Base-by-base conservation (phyloP, 306 rosid genomes). In the Citrullus colocynthis region DNA sequence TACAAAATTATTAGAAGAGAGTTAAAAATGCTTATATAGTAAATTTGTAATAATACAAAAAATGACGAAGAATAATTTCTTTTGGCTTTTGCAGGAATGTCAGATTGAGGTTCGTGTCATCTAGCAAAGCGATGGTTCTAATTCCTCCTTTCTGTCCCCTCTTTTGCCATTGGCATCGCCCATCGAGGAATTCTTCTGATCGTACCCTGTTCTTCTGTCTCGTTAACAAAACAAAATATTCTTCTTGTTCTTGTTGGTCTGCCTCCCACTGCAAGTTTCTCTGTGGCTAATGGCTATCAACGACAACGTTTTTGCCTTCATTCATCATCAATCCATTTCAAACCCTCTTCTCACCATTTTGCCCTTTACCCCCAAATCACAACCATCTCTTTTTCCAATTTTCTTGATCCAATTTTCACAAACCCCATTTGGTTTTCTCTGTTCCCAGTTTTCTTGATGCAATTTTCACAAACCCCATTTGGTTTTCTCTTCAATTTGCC, bases 181-280 rank as follows among this genome's bases (percentile, higher is more conserved):
- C 69, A 63, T 67, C 74, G 58, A 71, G 21, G 10, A 51, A 24
- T 21, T 28, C 58, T 14, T 69, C 24, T 28, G 14, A 45, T 48
- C 76, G 58, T 71, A 71, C 76, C 6, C 76, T 71, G 20, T 49
- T 71, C 76, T 45, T 24, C 58, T 71, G 58, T 71, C 41, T 71
- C 76, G 6, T 24, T 71, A 70, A 44, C 57, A 44, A 45, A 45
- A 62, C 69, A 39, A 66, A 37, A 55, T 18, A 55, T 55, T 55
- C 59, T 55, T 45, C 16, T 71, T 45, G 56, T 70, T 69, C 56
- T 69, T 71, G 76, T 48, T 36, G 44, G 6, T 51, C 1, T 30
- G 21, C 58, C 56, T 69, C n/a, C 17, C 52, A 67, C 32, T n/a
- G 17, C 54, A 10, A 6, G 20, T 20, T 69, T 42, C 36, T 42